phyloP scores from a whole-genome alignment of 768 basidiomycete species.

The Sistotremastrum suecicum region DNA sequence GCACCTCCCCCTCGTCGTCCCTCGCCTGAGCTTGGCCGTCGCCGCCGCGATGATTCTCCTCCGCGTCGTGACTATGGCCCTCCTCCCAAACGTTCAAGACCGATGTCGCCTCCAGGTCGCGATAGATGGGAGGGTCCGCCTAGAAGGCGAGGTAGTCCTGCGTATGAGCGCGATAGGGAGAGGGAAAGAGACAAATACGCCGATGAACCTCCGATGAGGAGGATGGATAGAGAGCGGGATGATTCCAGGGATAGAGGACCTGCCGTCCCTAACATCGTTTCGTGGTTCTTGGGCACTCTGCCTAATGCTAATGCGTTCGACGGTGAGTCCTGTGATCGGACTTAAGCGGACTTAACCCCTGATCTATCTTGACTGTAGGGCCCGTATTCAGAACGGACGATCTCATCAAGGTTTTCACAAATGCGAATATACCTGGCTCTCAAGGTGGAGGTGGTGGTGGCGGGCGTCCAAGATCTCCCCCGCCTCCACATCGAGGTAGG shows the following conservation, averaged over 20 bases:
- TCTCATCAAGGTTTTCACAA: constrained; percentile 72
- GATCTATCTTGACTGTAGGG: constrained; percentile 30
- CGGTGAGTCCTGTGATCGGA: constrained; percentile 36
- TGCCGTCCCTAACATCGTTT: constrained; percentile 34
- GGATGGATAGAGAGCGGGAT: constrained; percentile 24
- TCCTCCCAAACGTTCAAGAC: constrained; percentile 29
- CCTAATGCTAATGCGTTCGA: constrained; percentile 67
- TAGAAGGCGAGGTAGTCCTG: constrained; percentile 28
- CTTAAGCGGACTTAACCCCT: constrained; percentile 5
- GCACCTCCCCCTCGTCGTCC: constrained; percentile 16
- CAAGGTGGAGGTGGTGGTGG: constrained; percentile 27
- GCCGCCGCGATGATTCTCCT: constrained; percentile 22
- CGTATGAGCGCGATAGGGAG: constrained; percentile 28
- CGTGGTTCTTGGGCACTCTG: constrained; percentile 76
- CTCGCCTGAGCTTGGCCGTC: constrained; percentile 15
- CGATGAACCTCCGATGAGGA: constrained; percentile 23
- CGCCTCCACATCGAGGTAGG: constrained; percentile 34
- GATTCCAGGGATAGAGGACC: constrained; percentile 33
- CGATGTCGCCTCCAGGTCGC: constrained; percentile 34
- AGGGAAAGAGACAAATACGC: constrained; percentile 18
- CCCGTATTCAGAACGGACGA: constrained; percentile 87
- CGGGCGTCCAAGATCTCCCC: constrained; percentile 29
- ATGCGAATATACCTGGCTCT: constrained; percentile 62
- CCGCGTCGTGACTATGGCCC: constrained; percentile 25
- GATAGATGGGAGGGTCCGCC: constrained; percentile 25